These are phyloP conservation scores for Ettlia oleoabundans DNA, from an alignment of 139 green algal species.

Conservation along the genomic window DNA sequence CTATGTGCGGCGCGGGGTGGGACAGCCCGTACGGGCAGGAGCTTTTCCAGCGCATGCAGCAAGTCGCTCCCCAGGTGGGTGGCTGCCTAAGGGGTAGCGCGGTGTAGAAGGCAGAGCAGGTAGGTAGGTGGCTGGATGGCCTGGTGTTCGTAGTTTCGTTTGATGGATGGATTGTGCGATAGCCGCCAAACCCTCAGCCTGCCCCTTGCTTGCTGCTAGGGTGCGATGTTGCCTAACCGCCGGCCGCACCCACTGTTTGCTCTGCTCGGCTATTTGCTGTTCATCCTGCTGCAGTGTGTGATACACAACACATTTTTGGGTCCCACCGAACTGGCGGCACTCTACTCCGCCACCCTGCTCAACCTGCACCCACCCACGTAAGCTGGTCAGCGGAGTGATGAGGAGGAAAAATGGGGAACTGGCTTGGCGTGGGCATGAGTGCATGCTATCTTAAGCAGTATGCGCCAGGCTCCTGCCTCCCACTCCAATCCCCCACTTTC, in stretches of 20 bases:
- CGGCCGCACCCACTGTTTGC: neutral
- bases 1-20: conserved; percentile 37
- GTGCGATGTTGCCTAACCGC: neutral
- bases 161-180: too few relatives aligned
- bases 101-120: too few relatives aligned
- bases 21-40: conserved; percentile 57
- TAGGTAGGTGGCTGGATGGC: too few relatives aligned
- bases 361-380: conserved; percentile 85
- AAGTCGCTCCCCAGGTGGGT: conserved; percentile 35
- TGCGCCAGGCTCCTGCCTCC: neutral
- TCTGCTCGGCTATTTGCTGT: neutral
- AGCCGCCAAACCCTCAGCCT: too few relatives aligned
- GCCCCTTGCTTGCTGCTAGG: too few relatives aligned
- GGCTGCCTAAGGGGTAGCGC: too few relatives aligned
- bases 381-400: too few relatives aligned
- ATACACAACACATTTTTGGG: conserved; percentile 75
- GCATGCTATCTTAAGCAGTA: too few relatives aligned
- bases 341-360: conserved; percentile 71
- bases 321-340: conserved; percentile 58
- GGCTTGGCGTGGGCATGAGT: too few relatives aligned
- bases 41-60: conserved; percentile 57
- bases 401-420: too few relatives aligned
- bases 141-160: too few relatives aligned
- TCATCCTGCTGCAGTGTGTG: conserved; percentile 41
- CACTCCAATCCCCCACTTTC: neutral